Evolutionary conservation across 2,329 filamentous ascomycete species (phyloP), one percentile per base, ranked within the genome.

Genomic region (Claviceps monticola): DNA sequence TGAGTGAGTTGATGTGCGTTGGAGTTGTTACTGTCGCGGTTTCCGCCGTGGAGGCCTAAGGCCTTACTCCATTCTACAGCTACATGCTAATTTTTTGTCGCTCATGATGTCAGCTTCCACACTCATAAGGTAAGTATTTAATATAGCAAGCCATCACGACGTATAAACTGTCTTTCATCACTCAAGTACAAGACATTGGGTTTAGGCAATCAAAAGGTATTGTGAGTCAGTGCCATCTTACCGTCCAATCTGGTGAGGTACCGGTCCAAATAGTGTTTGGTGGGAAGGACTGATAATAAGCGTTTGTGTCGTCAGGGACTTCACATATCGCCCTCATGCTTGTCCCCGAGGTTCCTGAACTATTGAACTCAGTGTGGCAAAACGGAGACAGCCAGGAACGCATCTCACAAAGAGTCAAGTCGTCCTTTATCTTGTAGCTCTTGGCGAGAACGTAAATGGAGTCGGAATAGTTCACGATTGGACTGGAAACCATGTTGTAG

Each of bases 371-470:
- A 0, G 86, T 89, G 0, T 79, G 83, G 63, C 87, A 93, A 14
- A 75, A 69, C 0, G 82, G 73, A 0, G 83, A 80, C 1, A 80
- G 63, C 56, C 80, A 82, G 0, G 80, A 83, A 21, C 77, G 75
- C 14, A 90, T 63, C 44, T 82, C 72, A 61, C 86, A 93, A 0
- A 93, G 66, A 0, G 82, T 79, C 26, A 29, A 9, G 60, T 83
- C 89, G 29, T 78, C 71, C 0, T 59, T 61, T 6, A 64, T 61
- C 4, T 29, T 42, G 0, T 58, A 51, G 5, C 57, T 62, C 52
- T 82, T 80, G 1, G 74, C 79, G 1, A 93, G 71, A 0, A 89
- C 56, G 60, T 89, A 90, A 2, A 89, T 72, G 0, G 82, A 70
- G 49, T 80, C 73, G 5, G 59, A 56, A 0, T 36, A 14, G 4